These are phyloP conservation scores for Cystofilobasidium macerans DNA, from an alignment of 768 basidiomycete species.

Conservation along the genomic window DNA sequence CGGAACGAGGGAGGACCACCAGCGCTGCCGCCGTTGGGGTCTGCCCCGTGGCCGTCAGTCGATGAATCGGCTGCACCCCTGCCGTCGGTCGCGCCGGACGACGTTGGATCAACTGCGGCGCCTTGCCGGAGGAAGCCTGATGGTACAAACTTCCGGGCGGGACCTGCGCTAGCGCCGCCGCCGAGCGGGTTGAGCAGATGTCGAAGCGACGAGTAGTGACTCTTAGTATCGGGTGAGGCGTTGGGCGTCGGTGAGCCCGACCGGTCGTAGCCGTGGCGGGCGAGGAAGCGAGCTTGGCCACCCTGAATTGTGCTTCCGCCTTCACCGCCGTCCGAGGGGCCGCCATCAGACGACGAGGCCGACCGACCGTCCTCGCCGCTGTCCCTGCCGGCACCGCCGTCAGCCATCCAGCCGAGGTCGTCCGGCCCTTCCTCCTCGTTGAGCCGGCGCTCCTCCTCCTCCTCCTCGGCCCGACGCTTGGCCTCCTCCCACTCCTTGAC, in stretches of 20 bases:
- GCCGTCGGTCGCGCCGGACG: too few relatives aligned
- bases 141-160: constrained; percentile 9
- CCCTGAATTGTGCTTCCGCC: constrained; percentile 1
- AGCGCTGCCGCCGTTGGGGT: neutral
- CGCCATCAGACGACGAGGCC: neutral
- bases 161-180: neutral
- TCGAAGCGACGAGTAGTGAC: constrained; percentile 15
- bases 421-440: constrained; percentile 30
- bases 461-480: constrained; percentile 37
- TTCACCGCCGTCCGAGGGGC: neutral
- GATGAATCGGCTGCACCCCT: neutral
- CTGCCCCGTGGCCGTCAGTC: neutral
- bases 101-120: too few relatives aligned
- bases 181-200: constrained; percentile 19
- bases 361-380: neutral
- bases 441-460: constrained; percentile 37
- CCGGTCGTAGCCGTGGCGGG: neutral
- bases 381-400: neutral
- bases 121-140: constrained; percentile 21
- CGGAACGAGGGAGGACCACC: neutral
- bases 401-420: constrained; percentile 12
- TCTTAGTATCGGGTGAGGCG: constrained; percentile 10
- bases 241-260: constrained; percentile 13
- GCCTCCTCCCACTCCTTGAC: constrained; percentile 68
- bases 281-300: neutral